phyloP scores from a whole-genome alignment of 1,284 basidiomycete genomes.

The Lignosus rhinocerotis region DNA sequence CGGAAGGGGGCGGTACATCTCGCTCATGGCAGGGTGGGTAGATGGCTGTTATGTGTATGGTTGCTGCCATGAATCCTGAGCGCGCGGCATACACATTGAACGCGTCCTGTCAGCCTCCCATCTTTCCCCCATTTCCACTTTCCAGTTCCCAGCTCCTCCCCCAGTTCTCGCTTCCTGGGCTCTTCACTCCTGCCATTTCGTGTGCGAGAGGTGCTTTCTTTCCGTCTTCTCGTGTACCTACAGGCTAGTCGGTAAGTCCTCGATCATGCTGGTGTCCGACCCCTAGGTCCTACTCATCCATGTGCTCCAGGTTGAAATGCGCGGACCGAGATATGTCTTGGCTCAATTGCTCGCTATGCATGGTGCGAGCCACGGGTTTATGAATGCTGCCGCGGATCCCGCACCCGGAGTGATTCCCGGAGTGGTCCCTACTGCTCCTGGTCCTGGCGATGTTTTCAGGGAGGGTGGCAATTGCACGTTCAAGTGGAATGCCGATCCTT shows the following conservation, averaged over 20 bases:
- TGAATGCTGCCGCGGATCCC: neutral
- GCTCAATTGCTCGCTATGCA: neutral
- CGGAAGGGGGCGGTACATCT: no score
- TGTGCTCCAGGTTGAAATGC: neutral
- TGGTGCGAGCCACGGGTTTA: neutral
- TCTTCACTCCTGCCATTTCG: neutral
- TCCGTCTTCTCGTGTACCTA: neutral
- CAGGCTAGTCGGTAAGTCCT: neutral
- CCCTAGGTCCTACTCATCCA: neutral
- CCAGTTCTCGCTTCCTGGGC: neutral
- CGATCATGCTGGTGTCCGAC: neutral
- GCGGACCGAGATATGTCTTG: neutral
- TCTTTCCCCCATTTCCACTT: neutral
- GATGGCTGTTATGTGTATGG: no score
- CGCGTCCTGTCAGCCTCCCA: neutral
- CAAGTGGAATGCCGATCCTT: constrained; percentile 55
- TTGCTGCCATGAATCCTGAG: no score
- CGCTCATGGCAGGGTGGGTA: no score
- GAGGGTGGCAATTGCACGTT: constrained; percentile 55
- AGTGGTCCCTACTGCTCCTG: constrained; percentile 42
- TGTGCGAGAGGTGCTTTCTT: neutral
- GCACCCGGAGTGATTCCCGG: neutral
- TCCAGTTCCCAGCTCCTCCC: neutral
- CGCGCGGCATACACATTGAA: neutral
- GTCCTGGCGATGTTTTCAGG: constrained; percentile 55